Conservation (phyloP, 208 protist species). For the Lotmaria passim region DNA sequence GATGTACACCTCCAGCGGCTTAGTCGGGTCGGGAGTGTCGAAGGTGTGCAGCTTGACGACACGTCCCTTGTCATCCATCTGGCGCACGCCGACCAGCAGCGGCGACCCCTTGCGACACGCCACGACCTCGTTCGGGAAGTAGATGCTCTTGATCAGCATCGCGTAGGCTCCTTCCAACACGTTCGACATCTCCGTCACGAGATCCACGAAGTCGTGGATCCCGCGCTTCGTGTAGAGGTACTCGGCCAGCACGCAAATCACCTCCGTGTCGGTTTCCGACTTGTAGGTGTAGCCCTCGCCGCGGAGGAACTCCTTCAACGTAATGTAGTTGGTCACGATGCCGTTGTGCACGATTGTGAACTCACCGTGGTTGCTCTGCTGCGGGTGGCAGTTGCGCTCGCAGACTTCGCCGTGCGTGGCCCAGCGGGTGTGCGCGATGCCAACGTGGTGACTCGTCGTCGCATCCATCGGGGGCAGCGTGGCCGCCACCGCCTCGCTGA, state of each 20-base stretch:
- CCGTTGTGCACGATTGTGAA: conserved; percentile 96
- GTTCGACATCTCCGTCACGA: conserved; percentile 54
- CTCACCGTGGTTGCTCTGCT: conserved; percentile 68
- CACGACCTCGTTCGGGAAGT: conserved; percentile 92
- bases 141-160: conserved; percentile 82
- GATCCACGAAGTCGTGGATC: conserved; percentile 51
- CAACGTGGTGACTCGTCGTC: conserved; percentile 50
- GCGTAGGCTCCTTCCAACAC: conserved; percentile 92
- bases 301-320: conserved; percentile 75
- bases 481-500: conserved; percentile 26
- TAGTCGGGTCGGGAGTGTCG: conserved; percentile 25
- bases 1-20: conserved; percentile 88
- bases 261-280: conserved; percentile 95
- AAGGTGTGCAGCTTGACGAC: conserved; percentile 22
- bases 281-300: conserved; percentile 82
- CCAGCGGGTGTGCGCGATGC: conserved; percentile 98
- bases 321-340: conserved; percentile 95
- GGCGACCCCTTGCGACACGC: conserved; percentile 91
- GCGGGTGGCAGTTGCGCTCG: conserved; percentile 95
- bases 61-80: conserved; percentile 21
- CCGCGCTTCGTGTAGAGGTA: conserved; percentile 75
- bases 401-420: conserved; percentile 96
- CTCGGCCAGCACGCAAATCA: conserved; percentile 91
- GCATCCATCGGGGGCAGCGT: conserved; percentile 48
- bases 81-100: conserved; percentile 89